Evolutionary conservation across 805 yeast genomes (phyloP), one percentile per base, ranked within the genome.

Genomic region (Nakazawaea holstii): DNA sequence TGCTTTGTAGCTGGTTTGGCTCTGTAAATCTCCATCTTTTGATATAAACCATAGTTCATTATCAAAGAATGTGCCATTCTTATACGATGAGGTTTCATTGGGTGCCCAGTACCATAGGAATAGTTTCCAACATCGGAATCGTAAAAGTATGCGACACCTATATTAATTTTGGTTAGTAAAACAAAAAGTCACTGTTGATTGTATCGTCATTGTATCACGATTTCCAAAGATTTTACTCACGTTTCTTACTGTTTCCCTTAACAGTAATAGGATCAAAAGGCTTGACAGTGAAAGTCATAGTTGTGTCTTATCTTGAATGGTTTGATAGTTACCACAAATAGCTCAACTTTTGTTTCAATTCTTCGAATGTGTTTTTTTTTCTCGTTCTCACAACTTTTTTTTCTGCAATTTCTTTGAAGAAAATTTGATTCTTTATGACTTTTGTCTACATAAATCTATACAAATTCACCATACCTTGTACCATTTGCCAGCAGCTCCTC

Each of bases 11-110:
- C 99, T 1, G 98, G 97, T 65, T 90, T 91, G 38, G 98, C 97
- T 43, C 97, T 78, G 66, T 91, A 91, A 42, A 94, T 88, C 64
- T 94, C 98, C 97, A 94, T 92, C 68, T 92, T 87, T 66, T 91
- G 89, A 71, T 94, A 91, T 45, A 94, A 76, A 1, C 97, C 98
- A 65, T 94, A 94, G 68, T 92, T 91, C 96, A 94, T 92, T 55
- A 94, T 87, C 59, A 94, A 74, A 37, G 96, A 88, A 66, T 94
- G 98, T 7, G 98, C 95, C 96, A 94, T 91, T 80, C 98, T 85
- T 70, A 94, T 90, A 62, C 99, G 82, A 66, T 92, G 97, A 24
- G 99, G 99, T 64, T 94, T 94, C 99, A 94, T 94, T 36, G 97
- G 97, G 66, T 94, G 99, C 28, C 97, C 97, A 4, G 97, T 94